Conservation (phyloP, 352 stramenopile species). For the Globisporangium cystogenes region DNA sequence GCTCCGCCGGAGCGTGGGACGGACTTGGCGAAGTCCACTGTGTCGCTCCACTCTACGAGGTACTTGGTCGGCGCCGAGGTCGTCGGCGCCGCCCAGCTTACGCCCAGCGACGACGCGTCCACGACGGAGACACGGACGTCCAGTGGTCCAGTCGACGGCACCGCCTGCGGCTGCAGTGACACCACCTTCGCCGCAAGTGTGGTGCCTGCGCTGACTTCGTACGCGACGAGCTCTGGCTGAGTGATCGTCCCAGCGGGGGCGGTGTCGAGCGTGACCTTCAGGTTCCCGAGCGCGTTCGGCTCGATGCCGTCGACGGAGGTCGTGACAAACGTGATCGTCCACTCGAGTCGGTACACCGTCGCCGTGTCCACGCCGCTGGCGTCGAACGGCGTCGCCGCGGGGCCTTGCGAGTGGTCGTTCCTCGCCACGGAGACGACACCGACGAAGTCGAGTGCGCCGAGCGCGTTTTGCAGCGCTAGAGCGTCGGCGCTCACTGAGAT, state of each 20-base stretch:
- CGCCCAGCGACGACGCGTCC: conserved; percentile 50
- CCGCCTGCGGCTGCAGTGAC: conserved; percentile 30
- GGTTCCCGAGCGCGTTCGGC: conserved; percentile 38
- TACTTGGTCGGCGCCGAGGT: conserved; percentile 48
- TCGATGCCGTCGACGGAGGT: conserved; percentile 39
- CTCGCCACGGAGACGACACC: conserved; percentile 49
- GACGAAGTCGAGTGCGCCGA: conserved; percentile 46
- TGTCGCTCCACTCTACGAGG: conserved; percentile 38
- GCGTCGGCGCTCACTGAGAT: conserved; percentile 52
- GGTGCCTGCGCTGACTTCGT: conserved; percentile 23
- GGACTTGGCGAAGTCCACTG: conserved; percentile 12
- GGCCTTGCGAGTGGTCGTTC: conserved; percentile 54
- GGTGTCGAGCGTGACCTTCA: conserved; percentile 26
- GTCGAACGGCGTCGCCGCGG: conserved; percentile 34
- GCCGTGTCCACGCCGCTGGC: conserved; percentile 32
- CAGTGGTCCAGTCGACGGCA: conserved; percentile 40
- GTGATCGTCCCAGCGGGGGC: conserved; percentile 13
- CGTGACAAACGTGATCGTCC: conserved; percentile 74
- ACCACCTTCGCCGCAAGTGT: conserved; percentile 13
- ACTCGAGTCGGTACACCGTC: conserved; percentile 43
- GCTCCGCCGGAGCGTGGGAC: conserved; percentile 21
- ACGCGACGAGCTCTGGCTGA: conserved; percentile 17
- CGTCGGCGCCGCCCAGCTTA: conserved; percentile 49
- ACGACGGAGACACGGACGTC: conserved; percentile 57
- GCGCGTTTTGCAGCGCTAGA: conserved; percentile 36